These are phyloP conservation scores for Cephaloascus albidus DNA, from an alignment of 805 yeast species.

Conservation along the genomic window DNA sequence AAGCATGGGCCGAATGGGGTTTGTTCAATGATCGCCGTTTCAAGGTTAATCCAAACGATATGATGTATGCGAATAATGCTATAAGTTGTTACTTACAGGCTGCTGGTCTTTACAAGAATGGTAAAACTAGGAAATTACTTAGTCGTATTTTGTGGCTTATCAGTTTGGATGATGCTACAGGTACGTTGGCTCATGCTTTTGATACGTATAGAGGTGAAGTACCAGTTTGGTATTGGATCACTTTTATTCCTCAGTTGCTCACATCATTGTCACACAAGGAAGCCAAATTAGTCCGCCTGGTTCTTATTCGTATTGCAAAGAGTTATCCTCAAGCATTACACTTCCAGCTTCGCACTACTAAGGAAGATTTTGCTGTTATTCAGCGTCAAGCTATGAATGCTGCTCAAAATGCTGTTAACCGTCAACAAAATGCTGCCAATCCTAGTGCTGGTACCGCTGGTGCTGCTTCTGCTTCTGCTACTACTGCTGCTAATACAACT, in stretches of 20 bases:
- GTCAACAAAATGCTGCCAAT: neutral
- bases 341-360: conserved; percentile 90
- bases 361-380: conserved; percentile 83
- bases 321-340: conserved; percentile 96
- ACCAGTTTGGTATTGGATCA: conserved; percentile 99
- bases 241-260: conserved; percentile 89
- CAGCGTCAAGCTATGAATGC: conserved; percentile 55
- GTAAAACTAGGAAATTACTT: conserved; percentile 78
- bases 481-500: conserved; percentile 1
- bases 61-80: conserved; percentile 85
- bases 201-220: conserved; percentile 91
- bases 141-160: conserved; percentile 92
- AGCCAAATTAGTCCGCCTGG: conserved; percentile 80
- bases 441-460: conserved; percentile 2
- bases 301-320: conserved; percentile 87
- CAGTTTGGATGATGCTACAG: conserved; percentile 78
- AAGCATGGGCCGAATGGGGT: conserved; percentile 99
- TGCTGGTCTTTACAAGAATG: conserved; percentile 89
- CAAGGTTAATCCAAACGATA: conserved; percentile 74
- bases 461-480: conserved; percentile 2
- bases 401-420: conserved; percentile 1
- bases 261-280: conserved; percentile 87
- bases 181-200: conserved; percentile 77
- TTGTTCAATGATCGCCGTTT: conserved; percentile 83
- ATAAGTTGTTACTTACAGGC: conserved; percentile 95